Evolutionary conservation across 2,329 filamentous ascomycete species (phyloP).

Genomic region (Aspergillus aculeatus): DNA sequence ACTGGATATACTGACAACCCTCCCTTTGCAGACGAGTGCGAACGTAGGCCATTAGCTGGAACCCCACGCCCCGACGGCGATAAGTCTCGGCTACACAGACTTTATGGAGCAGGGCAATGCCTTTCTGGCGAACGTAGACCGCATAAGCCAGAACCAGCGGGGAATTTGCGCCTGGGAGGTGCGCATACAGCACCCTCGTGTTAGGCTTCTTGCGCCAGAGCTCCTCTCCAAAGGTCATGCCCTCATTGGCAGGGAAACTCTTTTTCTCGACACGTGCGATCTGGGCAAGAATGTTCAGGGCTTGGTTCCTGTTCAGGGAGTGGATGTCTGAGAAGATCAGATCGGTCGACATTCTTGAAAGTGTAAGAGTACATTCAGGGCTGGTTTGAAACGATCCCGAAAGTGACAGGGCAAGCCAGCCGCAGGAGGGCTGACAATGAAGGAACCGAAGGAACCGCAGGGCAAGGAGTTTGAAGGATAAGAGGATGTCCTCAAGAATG

Average conservation of each 20-base stretch:
- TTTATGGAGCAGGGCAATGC: constrained; percentile 51
- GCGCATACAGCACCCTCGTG: constrained; percentile 43
- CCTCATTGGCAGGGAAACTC: constrained; percentile 52
- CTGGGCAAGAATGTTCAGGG: constrained; percentile 36
- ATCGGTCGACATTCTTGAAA: constrained; percentile 26
- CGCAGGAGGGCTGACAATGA: not conserved
- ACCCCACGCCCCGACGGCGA: constrained; percentile 49
- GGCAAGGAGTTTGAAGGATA: not conserved
- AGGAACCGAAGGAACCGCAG: not conserved
- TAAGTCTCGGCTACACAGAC: constrained; percentile 50
- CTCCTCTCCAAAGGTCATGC: constrained; percentile 49
- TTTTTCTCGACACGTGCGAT: constrained; percentile 49
- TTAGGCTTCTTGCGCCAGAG: constrained; percentile 51
- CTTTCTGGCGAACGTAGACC: constrained; percentile 47
- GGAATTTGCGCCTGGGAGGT: constrained; percentile 12
- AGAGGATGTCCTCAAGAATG: not conserved
- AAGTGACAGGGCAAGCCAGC: constrained; percentile 1
- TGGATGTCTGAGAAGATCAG: constrained; percentile 38
- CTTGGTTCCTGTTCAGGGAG: constrained; percentile 36
- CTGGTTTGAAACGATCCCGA: constrained; percentile 5
- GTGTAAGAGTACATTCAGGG: constrained; percentile 21
- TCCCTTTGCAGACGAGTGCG: constrained; percentile 44
- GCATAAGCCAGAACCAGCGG: constrained; percentile 48
- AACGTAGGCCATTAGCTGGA: constrained; percentile 46
- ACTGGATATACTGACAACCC: constrained; percentile 49